phyloP scores from a whole-genome alignment of 2,329 filamentous ascomycete species.

The Penicillium sclerotiorum region DNA sequence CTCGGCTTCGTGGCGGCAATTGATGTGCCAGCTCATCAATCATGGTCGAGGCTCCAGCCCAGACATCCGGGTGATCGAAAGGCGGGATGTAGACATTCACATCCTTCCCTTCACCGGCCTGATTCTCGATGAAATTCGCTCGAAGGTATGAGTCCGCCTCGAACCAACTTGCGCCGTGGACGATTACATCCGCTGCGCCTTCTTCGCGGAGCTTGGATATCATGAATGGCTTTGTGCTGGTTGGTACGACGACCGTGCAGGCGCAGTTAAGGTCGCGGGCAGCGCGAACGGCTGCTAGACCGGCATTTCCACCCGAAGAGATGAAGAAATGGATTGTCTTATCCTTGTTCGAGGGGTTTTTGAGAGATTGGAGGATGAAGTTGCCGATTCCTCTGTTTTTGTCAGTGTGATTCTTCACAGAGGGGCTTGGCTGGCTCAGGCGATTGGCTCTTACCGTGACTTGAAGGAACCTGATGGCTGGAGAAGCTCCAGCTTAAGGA shows the following conservation, averaged over 20 bases:
- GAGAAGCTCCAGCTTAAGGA: constrained; percentile 78
- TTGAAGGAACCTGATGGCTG: constrained; percentile 85
- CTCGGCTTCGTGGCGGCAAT: constrained; percentile 26
- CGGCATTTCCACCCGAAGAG: constrained; percentile 79
- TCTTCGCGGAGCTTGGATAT: constrained; percentile 67
- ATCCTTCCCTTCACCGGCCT: not conserved
- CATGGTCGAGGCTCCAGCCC: constrained; percentile 40
- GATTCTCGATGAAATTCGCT: constrained; percentile 44
- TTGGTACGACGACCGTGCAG: constrained; percentile 73
- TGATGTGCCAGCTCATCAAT: constrained; percentile 40
- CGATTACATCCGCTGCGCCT: constrained; percentile 65
- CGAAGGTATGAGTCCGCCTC: constrained; percentile 69
- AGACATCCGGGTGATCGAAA: constrained; percentile 42
- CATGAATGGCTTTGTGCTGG: constrained; percentile 66
- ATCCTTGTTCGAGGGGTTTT: constrained; percentile 24
- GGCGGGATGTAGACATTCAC: constrained; percentile 40
- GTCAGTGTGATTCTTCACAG: not conserved
- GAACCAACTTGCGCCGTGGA: constrained; percentile 67
- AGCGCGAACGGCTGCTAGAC: constrained; percentile 74
- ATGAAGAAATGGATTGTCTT: constrained; percentile 69
- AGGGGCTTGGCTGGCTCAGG: not conserved
- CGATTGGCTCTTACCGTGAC: constrained; percentile 52
- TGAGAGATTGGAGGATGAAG: constrained; percentile 33
- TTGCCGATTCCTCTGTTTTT: constrained; percentile 40
- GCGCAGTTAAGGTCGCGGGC: constrained; percentile 64